Evolutionary conservation across 2,329 filamentous ascomycete species (phyloP), one percentile per base, ranked within the genome.

Genomic region (Diaporthe citriasiana): DNA sequence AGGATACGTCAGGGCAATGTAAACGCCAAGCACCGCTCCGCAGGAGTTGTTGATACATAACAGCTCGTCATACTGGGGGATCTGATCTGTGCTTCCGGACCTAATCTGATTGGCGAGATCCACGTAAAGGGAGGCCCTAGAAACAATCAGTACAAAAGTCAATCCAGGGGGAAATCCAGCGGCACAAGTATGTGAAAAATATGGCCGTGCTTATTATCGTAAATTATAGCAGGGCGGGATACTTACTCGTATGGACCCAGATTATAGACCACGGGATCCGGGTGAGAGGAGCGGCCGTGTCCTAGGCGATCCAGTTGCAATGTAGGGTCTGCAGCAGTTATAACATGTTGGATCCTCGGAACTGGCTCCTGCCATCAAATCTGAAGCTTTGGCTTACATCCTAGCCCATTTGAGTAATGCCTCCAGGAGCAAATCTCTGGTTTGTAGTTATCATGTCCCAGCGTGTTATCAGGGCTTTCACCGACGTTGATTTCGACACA

Each of bases 211-310:
- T n/a, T n/a, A n/a, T 22, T 4, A 19, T 35, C 12, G 7, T 9
- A 15, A 15, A 13, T 12, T 2, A 57, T 35, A 40, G n/a, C 17
- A 59, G 22, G 22, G 22, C 12, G 7, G 56, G 13, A 25, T 4
- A 10, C 57, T 63, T 17, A 45, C 42, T 65, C 60, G 42, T 65
- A 65, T 13, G 40, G 59, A 25, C 59, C 42, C n/a, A 47, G 40
- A 17, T 33, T 65, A 4, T n/a, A 17, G 0, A 47, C 59, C 42
- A 47, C 27, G 1, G 59, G 59, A 33, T 65, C 59, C 1, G 27
- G 59, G 3, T 65, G 59, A 5, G 59, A 65, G 0, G 59, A 65
- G 19, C 33, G 30, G 19, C 59, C 59, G 1, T 65, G 59, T 5
- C 42, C 56, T 9, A 65, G 42, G 42, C 59, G 59, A 42, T 65